These are phyloP conservation scores for Hebeloma cylindrosporum DNA, from an alignment of 768 basidiomycete species.

Conservation along the genomic window DNA sequence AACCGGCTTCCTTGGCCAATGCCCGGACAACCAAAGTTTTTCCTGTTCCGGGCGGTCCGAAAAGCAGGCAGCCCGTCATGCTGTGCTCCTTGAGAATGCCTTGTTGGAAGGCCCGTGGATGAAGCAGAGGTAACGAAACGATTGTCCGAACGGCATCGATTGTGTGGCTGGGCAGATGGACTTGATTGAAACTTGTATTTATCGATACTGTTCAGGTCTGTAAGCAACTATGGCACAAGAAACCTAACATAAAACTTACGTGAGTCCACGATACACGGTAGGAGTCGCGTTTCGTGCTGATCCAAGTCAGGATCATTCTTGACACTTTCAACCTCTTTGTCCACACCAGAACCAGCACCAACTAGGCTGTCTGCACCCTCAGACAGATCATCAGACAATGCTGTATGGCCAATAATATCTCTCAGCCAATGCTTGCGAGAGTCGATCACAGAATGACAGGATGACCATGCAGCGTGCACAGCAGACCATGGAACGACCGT, in stretches of 20 bases:
- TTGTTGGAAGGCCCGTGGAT: constrained; percentile 83
- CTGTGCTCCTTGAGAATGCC: constrained; percentile 90
- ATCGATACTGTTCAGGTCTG: constrained; percentile 51
- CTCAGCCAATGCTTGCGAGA: constrained; percentile 63
- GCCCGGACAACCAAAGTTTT: constrained; percentile 90
- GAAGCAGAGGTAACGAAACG: constrained; percentile 84
- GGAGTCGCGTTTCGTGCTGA: constrained; percentile 73
- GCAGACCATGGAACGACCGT: constrained; percentile 67
- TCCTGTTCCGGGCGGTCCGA: constrained; percentile 89
- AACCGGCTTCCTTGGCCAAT: constrained; percentile 90
- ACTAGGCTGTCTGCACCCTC: constrained; percentile 37
- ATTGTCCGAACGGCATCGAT: constrained; percentile 91
- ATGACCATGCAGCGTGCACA: constrained; percentile 65
- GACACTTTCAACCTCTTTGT: constrained; percentile 76
- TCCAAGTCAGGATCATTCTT: constrained; percentile 77
- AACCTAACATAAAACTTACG: constrained; percentile 39
- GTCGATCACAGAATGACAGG: constrained; percentile 48
- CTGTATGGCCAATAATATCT: constrained; percentile 34
- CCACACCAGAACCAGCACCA: constrained; percentile 43
- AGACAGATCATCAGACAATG: constrained; percentile 23
- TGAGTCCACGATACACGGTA: constrained; percentile 86
- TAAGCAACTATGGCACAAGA: constrained; percentile 11
- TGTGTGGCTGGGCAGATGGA: constrained; percentile 84
- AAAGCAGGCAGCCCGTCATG: constrained; percentile 88
- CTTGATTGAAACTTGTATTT: constrained; percentile 82